These are phyloP conservation scores for Colletotrichum lupini DNA, from an alignment of 2,329 filamentous ascomycete species.

Conservation along the genomic window DNA sequence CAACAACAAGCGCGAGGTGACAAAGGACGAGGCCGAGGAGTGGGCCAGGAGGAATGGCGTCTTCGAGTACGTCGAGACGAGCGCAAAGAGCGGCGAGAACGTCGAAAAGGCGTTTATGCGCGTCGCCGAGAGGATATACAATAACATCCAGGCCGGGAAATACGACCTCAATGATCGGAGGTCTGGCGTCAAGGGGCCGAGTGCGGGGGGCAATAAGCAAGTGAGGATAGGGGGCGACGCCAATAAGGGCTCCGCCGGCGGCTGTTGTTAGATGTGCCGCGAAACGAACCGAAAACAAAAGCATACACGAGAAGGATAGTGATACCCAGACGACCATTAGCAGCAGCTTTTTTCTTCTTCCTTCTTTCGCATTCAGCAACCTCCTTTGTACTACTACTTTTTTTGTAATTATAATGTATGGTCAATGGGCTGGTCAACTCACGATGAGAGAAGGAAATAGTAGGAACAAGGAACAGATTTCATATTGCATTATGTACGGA, in stretches of 20 bases:
- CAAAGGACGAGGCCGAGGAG: constrained; percentile 83
- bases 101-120: constrained; percentile 94
- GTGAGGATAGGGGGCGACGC: constrained; percentile 57
- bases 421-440: background rate
- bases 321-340: constrained; percentile 31
- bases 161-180: constrained; percentile 95
- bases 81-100: constrained; percentile 92
- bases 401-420: constrained; percentile 30
- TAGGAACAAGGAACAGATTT: constrained; percentile 27
- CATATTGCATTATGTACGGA: constrained; percentile 34
- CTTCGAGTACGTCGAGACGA: constrained; percentile 94
- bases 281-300: background rate
- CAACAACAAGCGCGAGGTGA: constrained; percentile 80
- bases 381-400: constrained; percentile 24
- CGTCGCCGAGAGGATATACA: constrained; percentile 94
- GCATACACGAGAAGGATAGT: constrained; percentile 28
- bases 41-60: constrained; percentile 91
- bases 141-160: constrained; percentile 94
- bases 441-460: background rate
- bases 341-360: constrained; percentile 23
- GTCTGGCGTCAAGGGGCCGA: constrained; percentile 86
- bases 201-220: constrained; percentile 58
- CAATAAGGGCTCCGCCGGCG: constrained; percentile 51
- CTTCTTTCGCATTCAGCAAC: constrained; percentile 9
- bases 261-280: constrained; percentile 57